Percentiles rank a stretch among this genome's conserved stretches.
Evolutionary conservation across 108 stramenopile genomes (phyloP).

Genomic region (Nitzschia sp.): DNA sequence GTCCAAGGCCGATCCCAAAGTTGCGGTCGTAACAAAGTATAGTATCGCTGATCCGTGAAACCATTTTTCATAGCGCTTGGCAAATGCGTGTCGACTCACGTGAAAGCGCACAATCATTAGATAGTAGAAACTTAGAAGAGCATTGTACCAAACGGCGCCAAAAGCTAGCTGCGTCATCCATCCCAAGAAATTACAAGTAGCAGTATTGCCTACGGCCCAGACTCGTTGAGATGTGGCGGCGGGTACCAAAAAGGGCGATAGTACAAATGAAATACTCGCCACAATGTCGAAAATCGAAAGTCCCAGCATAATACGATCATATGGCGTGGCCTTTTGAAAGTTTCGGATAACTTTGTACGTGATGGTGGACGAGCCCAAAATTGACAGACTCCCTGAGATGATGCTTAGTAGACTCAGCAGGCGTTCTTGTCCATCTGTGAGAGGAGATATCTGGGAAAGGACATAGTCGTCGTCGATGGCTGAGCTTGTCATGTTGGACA

Average conservation of each 20-base stretch:
- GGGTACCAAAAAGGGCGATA: constrained; percentile 19
- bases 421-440: constrained; percentile 3
- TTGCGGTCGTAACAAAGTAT: constrained; percentile 1
- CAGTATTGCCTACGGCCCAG: constrained; percentile 23
- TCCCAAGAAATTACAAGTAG: constrained; percentile 28
- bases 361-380: constrained; percentile 5
- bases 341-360: constrained; percentile 1
- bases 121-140: constrained; percentile 24
- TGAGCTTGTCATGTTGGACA: too few species aligned
- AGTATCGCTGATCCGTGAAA: neutral
- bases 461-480: neutral
- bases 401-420: neutral
- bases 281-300: constrained; percentile 16
- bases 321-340: neutral
- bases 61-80: constrained; percentile 3
- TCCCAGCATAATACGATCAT: constrained; percentile 29
- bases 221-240: constrained; percentile 4
- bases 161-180: constrained; percentile 20
- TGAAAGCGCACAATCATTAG: constrained; percentile 16
- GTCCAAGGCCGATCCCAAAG: neutral
- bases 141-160: constrained; percentile 28
- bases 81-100: neutral
- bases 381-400: neutral
- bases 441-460: neutral
- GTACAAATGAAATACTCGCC: neutral